phyloP scores from a whole-genome alignment of 306 rosid genomes.

The Cicer cuneatum region DNA sequence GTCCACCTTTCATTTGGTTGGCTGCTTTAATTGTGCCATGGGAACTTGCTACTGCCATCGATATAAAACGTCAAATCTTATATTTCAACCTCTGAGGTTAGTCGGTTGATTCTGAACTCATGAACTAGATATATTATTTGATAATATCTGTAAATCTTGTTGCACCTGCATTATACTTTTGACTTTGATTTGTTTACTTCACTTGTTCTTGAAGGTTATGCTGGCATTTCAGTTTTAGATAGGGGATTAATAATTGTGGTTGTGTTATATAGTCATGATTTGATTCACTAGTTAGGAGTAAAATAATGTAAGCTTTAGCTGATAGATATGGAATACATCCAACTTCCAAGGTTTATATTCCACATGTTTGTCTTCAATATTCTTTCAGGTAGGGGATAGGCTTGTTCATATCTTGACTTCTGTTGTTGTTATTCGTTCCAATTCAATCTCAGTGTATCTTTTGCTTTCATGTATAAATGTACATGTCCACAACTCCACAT shows the following conservation, averaged over 20 bases:
- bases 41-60: background rate
- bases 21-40: background rate
- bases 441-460: background rate
- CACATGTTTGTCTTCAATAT: background rate
- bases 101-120: background rate
- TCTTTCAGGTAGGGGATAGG: background rate
- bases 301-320: slow-evolving; percentile 1
- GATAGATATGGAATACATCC: background rate
- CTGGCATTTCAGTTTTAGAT: background rate
- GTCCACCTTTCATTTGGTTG: background rate
- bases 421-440: background rate
- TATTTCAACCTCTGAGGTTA: slow-evolving; percentile 28
- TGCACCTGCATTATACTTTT: background rate
- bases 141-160: background rate
- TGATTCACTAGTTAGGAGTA: background rate
- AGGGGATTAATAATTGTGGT: background rate
- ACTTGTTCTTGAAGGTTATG: slow-evolving; percentile 5
- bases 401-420: background rate
- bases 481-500: background rate
- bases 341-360: background rate
- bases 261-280: background rate
- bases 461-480: background rate
- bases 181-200: background rate
- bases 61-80: background rate
- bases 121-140: background rate